Base-by-base conservation (phyloP, 805 yeast species). In the Zygotorulaspora sp. region DNA sequence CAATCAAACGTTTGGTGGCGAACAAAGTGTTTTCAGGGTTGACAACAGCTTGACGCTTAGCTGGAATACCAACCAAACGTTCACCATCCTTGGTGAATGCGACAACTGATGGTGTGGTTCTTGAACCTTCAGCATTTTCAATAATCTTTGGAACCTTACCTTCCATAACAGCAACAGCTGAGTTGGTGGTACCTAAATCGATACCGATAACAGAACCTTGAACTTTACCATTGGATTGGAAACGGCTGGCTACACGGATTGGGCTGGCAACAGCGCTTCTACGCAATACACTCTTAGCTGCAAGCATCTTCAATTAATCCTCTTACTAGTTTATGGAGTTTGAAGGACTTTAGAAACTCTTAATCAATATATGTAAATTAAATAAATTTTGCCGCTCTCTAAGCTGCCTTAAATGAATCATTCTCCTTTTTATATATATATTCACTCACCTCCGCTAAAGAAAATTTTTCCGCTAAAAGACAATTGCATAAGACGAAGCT, bases 11-110 rank as follows among this genome's bases (percentile, higher is more conserved):
- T 73, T 88, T 88, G 58, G 97, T 88, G 63, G 96, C 96, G 51
- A 85, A 88, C 49, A 88, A 74, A 39, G 97, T 88, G 75, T 88
- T 89, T 62, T 82, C 87, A 40, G 95, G 95, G 75, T 88, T 88
- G 49, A 88, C 87, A 36, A 87, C 89, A 44, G 96, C 94, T 70
- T 88, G 97, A 62, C 96, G 84, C 74, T 88, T 89, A 55, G 97
- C 97, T 49, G 94, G 87, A 44, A 81, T 85, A 68, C 97, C 97
- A 45, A 88, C 95, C 44, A 88, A 70, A 59, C 95, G 80, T 69
- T 85, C 95, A 43, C 90, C 92, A 43, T 83, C 92, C 63, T 82
- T 80, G 50, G 92, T 83, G 77, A 88, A 88, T 38, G 96, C 96
- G 43, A 88, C 96, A 30, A 88, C 86, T 23, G 97, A 89, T 21